A percentile compares a stretch with the other conserved stretches of the same genome.
phyloP scores from a whole-genome alignment of 2,329 filamentous ascomycete genomes.

The Botrytis pseudocinerea region DNA sequence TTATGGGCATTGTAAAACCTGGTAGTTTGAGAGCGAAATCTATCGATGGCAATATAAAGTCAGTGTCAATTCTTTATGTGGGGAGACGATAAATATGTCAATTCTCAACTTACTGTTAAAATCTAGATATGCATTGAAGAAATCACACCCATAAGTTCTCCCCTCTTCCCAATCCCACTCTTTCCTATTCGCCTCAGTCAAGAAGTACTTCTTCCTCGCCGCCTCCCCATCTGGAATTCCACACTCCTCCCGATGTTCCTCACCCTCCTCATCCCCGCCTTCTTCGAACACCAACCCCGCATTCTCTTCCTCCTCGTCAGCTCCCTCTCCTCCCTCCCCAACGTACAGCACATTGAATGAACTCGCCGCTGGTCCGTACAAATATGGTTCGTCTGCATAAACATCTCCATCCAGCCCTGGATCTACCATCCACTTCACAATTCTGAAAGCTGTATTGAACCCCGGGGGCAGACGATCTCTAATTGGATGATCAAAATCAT shows the following conservation, averaged over 20 bases:
- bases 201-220: conserved; percentile 60
- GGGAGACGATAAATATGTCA: neutral
- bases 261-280: conserved; percentile 48
- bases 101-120: conserved; percentile 62
- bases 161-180: conserved; percentile 63
- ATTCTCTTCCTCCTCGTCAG: conserved; percentile 40
- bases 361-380: conserved; percentile 80
- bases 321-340: conserved; percentile 45
- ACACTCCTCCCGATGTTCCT: conserved; percentile 43
- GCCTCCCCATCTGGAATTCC: conserved; percentile 41
- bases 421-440: conserved; percentile 89
- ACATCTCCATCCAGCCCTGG: conserved; percentile 88
- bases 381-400: conserved; percentile 79
- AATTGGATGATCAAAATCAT: conserved; percentile 92
- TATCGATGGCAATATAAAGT: conserved; percentile 27
- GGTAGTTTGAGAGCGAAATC: conserved; percentile 71
- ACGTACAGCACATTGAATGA: conserved; percentile 77
- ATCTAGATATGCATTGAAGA: conserved; percentile 91
- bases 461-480: conserved; percentile 82
- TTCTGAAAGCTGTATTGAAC: conserved; percentile 78
- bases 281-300: conserved; percentile 38
- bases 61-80: neutral
- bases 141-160: conserved; percentile 65
- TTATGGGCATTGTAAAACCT: conserved; percentile 70
- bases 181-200: conserved; percentile 55